phyloP scores from a whole-genome alignment of 768 basidiomycete species.

The Amylocystis lapponica region DNA sequence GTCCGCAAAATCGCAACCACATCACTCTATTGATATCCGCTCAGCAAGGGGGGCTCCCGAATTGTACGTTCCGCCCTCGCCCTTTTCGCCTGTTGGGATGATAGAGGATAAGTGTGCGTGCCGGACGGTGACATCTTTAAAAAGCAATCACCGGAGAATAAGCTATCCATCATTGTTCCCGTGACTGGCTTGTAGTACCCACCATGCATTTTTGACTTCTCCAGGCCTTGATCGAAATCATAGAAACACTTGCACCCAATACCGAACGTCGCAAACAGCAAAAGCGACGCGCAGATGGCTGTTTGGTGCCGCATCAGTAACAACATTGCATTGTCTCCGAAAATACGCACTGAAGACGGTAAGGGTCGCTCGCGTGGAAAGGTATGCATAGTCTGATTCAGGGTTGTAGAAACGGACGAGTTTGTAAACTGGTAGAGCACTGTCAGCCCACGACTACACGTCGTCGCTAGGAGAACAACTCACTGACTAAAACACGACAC shows the following conservation, averaged over 20 bases:
- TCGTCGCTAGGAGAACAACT: constrained; percentile 1
- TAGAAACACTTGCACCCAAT: constrained; percentile 75
- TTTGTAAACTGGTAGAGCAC: constrained; percentile 58
- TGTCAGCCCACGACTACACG: neutral
- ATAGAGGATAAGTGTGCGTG: constrained; percentile 35
- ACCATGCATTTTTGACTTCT: constrained; percentile 70
- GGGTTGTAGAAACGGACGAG: constrained; percentile 80
- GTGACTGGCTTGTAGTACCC: constrained; percentile 37
- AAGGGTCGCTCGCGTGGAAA: constrained; percentile 71
- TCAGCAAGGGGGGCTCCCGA: constrained; percentile 51
- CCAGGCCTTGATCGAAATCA: constrained; percentile 80
- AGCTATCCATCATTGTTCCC: constrained; percentile 20
- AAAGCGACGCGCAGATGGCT: constrained; percentile 75
- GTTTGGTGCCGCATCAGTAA: too few species aligned
- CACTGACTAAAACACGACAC: constrained; percentile 15
- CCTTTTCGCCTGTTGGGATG: constrained; percentile 34
- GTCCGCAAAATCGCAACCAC: neutral
- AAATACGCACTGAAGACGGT: constrained; percentile 73
- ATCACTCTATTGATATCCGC: constrained; percentile 75
- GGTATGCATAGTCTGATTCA: constrained; percentile 44
- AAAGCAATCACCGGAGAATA: constrained; percentile 33
- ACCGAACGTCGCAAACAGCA: constrained; percentile 67
- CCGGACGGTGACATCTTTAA: constrained; percentile 42
- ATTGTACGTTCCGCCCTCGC: constrained; percentile 40
- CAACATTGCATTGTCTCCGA: too few species aligned